phyloP scores from a whole-genome alignment of 2,329 filamentous ascomycete genomes.

The Claviceps pazoutovae region DNA sequence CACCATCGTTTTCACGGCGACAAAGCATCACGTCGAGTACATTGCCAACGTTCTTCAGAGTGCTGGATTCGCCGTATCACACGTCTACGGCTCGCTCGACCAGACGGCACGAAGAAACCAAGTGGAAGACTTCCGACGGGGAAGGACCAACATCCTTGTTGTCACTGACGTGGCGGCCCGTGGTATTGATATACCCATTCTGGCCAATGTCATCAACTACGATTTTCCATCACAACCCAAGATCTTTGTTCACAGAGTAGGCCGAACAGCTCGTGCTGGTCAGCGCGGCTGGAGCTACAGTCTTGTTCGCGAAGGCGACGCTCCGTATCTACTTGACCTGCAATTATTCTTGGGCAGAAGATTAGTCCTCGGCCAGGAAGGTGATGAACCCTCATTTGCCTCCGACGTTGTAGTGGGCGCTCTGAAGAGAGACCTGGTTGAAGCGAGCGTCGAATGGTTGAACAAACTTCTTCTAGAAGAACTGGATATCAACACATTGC shows the following conservation, averaged over 20 bases:
- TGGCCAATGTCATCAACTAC: slow-evolving; percentile 97
- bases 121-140: slow-evolving; percentile 76
- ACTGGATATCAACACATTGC: slow-evolving; percentile 57
- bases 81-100: slow-evolving; percentile 88
- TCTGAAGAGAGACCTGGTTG: slow-evolving; percentile 58
- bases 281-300: slow-evolving; percentile 92
- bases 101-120: slow-evolving; percentile 87
- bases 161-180: slow-evolving; percentile 93
- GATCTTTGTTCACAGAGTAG: slow-evolving; percentile 90
- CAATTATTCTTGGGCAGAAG: slow-evolving; percentile 87
- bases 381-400: slow-evolving; percentile 53
- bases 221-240: slow-evolving; percentile 96
- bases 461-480: slow-evolving; percentile 64
- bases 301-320: slow-evolving; percentile 73
- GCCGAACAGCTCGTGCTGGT: slow-evolving; percentile 87
- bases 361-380: slow-evolving; percentile 59
- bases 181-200: slow-evolving; percentile 92
- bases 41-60: slow-evolving; percentile 64
- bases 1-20: slow-evolving; percentile 87
- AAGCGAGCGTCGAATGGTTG: slow-evolving; percentile 68
- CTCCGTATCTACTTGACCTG: slow-evolving; percentile 82
- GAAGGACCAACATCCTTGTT: slow-evolving; percentile 77
- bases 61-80: slow-evolving; percentile 79
- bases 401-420: slow-evolving; percentile 74
- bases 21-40: slow-evolving; percentile 97